A percentile compares a stretch with the other conserved stretches of the same genome.
phyloP scores from a whole-genome alignment of 2,329 filamentous ascomycete genomes.

The Onygenales sp. region DNA sequence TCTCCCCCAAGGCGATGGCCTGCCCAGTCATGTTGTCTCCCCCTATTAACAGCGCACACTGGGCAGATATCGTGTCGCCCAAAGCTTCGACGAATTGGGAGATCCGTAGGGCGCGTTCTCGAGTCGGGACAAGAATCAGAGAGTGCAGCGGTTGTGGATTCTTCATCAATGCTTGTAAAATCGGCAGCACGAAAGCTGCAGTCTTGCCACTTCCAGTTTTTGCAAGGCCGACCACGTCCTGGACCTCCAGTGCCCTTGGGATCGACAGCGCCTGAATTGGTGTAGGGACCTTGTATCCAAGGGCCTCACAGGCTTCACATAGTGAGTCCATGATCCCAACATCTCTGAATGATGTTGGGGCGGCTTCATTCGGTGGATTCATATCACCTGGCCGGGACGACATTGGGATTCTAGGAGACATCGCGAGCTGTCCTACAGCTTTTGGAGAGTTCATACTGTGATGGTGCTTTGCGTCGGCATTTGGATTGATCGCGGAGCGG shows the following conservation, averaged over 20 bases:
- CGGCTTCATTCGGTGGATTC: background rate
- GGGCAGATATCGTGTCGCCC: constrained; percentile 76
- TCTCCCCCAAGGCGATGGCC: constrained; percentile 84
- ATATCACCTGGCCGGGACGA: constrained; percentile 2
- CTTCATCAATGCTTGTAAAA: constrained; percentile 81
- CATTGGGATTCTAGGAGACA: no score
- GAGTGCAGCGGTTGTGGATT: constrained; percentile 77
- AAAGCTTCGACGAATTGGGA: constrained; percentile 79
- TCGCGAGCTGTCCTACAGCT: no score
- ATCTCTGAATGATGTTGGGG: constrained; percentile 36
- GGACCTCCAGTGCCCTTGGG: constrained; percentile 64
- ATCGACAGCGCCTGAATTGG: constrained; percentile 83
- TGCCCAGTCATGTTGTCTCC: constrained; percentile 95
- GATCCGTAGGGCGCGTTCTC: constrained; percentile 89
- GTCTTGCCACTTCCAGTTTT: constrained; percentile 97
- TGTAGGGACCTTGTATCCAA: constrained; percentile 79
- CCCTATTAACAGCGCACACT: constrained; percentile 77
- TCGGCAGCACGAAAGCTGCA: constrained; percentile 85
- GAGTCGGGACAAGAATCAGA: constrained; percentile 84
- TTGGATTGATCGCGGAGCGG: no score
- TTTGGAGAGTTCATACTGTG: no score
- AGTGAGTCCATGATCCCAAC: constrained; percentile 69
- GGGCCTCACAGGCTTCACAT: constrained; percentile 73
- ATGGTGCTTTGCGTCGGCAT: no score
- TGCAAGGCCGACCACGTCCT: constrained; percentile 85